Base-by-base conservation (phyloP, 2,329 filamentous ascomycete species). In the Sclerotinia borealis region DNA sequence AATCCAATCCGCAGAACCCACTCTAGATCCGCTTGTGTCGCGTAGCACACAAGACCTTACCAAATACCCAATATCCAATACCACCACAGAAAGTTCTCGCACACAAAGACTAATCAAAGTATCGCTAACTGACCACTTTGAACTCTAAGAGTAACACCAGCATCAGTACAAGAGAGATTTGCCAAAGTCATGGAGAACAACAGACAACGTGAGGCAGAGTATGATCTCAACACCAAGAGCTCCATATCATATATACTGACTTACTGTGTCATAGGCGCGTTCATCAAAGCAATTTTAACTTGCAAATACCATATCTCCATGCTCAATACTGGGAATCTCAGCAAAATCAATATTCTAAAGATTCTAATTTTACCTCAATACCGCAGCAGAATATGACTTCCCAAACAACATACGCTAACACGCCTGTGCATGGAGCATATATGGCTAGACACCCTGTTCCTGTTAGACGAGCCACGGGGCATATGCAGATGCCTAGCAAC, bases 351-450 rank as follows among this genome's bases (percentile, higher is more conserved):
- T 3, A 43, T 15, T 19, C 31, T 3, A 3, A 13, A 1, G 17
- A 22, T 3, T 0, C 0, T 10, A 4, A 22, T 15, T 19, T 1
- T 2, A 3, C 3, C 7, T 9, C 19, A 3, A 10, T 22, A 3
- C 7, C 7, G 1, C 1, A 31, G 36, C 9, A 8, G 1, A n/a
- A 8, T 29, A 9, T 8, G 4, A 6, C 7, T 5, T 3, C 25
- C 13, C 25, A 4, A 1, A 1, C 3, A 3, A 5, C 22, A 29
- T n/a, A 11, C 3, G 10, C 5, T 27, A 4, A 27, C 1, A 0
- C 11, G 0, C 36, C 17, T 15, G 1, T 4, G 25, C 10, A 31
- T 3, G 4, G 17, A 22, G 2, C 7, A 19, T 2, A 22, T 1
- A 15, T 29, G 3, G 17, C 22, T 2, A 22, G 17, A 41, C 10